A percentile compares a stretch with the other conserved stretches of the same genome.
phyloP scores from a whole-genome alignment of 345 rosid species.

The Hevea brasiliensis region DNA sequence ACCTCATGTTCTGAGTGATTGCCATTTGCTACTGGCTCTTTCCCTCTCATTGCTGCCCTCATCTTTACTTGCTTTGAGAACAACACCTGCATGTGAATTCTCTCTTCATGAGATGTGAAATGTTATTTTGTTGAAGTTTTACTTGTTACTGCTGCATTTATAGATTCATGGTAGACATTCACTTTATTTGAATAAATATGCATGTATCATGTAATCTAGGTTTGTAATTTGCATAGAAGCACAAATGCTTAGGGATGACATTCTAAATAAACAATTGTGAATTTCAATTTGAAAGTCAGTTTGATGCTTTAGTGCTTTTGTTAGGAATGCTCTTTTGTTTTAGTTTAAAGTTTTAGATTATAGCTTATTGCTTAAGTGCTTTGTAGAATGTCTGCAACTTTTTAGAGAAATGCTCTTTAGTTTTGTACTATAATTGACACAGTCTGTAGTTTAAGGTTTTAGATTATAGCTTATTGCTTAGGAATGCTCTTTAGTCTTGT shows the following conservation, averaged over 20 bases:
- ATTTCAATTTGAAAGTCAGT: not conserved
- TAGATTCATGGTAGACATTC: not conserved
- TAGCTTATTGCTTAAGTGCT: not conserved
- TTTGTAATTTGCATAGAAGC: constrained; percentile 5
- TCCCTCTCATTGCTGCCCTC: constrained; percentile 61
- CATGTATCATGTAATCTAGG: not conserved
- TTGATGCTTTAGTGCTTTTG: not conserved
- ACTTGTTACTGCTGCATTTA: not conserved
- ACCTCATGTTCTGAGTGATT: constrained; percentile 48
- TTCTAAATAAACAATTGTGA: not conserved
- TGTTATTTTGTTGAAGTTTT: constrained; percentile 3
- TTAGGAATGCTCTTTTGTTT: not conserved
- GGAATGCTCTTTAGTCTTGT: not conserved
- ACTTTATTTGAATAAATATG: not conserved
- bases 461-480: too few species aligned
- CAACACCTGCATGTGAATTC: constrained; percentile 49
- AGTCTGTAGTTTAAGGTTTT: too few species aligned
- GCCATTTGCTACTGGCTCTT: constrained; percentile 39
- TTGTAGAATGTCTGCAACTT: not conserved
- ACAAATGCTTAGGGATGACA: not conserved
- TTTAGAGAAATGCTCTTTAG: too few species aligned
- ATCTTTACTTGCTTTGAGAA: constrained; percentile 84
- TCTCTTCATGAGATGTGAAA: constrained; percentile 12
- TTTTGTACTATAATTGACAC: too few species aligned
- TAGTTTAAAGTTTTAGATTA: not conserved